A percentile compares a stretch with the other conserved stretches of the same genome.
Conservation (phyloP, 345 rosid species). For the Lumnitzera littorea region DNA sequence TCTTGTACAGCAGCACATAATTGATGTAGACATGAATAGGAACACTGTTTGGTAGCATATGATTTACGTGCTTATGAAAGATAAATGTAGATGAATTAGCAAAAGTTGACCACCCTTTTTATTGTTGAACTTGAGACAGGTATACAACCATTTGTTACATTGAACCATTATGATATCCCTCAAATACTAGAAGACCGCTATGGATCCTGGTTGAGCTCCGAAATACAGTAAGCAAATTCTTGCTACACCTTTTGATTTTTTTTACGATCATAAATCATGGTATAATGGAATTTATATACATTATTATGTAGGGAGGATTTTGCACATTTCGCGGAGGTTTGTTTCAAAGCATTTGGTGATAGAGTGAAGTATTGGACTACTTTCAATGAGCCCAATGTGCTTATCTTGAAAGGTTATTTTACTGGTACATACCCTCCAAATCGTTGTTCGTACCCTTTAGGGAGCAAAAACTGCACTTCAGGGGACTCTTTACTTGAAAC, state of each 20-base stretch:
- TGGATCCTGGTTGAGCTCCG: slow-evolving; percentile 19
- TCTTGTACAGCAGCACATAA: too few species aligned
- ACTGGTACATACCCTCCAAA: slow-evolving; percentile 35
- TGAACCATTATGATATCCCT: slow-evolving; percentile 21
- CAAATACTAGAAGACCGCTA: slow-evolving; percentile 17
- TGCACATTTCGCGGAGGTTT: slow-evolving; percentile 37
- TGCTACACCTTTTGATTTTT: background rate
- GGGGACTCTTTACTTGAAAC: slow-evolving; percentile 53
- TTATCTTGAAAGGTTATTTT: slow-evolving; percentile 19
- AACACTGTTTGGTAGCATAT: too few species aligned
- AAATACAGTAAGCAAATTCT: slow-evolving; percentile 12
- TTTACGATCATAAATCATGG: background rate
- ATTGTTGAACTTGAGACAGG: slow-evolving; percentile 2
- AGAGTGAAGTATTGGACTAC: slow-evolving; percentile 58
- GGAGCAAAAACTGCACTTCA: slow-evolving; percentile 27
- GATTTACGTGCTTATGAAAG: too few species aligned
- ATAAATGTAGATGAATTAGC: background rate
- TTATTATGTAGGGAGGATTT: slow-evolving; percentile 43
- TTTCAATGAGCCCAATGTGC: slow-evolving; percentile 49
- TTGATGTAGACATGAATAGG: too few species aligned
- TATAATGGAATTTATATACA: slow-evolving; percentile 23
- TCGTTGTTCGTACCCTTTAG: slow-evolving; percentile 37
- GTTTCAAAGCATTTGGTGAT: slow-evolving; percentile 57
- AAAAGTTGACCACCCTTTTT: background rate
- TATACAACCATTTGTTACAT: slow-evolving; percentile 17